These are phyloP conservation scores for Amanita rimosa DNA, from an alignment of 768 basidiomycete genomes.

Conservation along the genomic window DNA sequence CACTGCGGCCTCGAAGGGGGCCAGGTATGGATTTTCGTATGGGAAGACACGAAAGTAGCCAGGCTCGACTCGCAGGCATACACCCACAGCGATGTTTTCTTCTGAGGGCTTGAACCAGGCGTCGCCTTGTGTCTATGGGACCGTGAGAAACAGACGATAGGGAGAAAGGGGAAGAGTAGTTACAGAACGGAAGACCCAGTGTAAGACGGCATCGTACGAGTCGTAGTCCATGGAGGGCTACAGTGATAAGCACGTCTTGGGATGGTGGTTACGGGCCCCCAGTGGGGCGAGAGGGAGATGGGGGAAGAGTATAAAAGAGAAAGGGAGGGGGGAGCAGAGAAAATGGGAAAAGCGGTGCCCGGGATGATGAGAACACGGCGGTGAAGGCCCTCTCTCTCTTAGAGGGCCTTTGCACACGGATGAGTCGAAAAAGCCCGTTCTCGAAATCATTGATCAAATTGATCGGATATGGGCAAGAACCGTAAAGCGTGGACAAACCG, in stretches of 20 bases:
- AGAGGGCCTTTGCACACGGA: constrained; percentile 9
- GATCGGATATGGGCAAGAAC: neutral
- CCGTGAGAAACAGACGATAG: neutral
- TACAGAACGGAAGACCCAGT: constrained; percentile 71
- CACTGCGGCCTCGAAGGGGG: constrained; percentile 75
- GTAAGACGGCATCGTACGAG: constrained; percentile 67
- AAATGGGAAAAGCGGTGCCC: no score
- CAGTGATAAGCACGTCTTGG: no score
- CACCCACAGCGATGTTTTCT: constrained; percentile 71
- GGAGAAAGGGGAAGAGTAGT: neutral
- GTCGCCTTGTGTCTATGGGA: constrained; percentile 58
- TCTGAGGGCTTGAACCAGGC: constrained; percentile 83
- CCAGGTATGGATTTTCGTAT: constrained; percentile 72
- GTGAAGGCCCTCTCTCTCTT: no score
- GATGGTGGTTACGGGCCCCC: constrained; percentile 15
- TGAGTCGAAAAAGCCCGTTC: neutral
- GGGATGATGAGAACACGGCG: no score
- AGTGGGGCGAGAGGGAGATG: constrained; percentile 13
- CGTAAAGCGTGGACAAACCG: neutral
- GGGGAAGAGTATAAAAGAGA: constrained; percentile 29
- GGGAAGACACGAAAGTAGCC: constrained; percentile 75
- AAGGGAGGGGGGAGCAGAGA: neutral
- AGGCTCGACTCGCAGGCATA: constrained; percentile 60
- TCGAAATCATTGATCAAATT: neutral
- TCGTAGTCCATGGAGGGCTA: constrained; percentile 64